These are phyloP conservation scores for Zopfochytrium polystomum DNA, from an alignment of 371 early-diverging fungal species.

Conservation along the genomic window DNA sequence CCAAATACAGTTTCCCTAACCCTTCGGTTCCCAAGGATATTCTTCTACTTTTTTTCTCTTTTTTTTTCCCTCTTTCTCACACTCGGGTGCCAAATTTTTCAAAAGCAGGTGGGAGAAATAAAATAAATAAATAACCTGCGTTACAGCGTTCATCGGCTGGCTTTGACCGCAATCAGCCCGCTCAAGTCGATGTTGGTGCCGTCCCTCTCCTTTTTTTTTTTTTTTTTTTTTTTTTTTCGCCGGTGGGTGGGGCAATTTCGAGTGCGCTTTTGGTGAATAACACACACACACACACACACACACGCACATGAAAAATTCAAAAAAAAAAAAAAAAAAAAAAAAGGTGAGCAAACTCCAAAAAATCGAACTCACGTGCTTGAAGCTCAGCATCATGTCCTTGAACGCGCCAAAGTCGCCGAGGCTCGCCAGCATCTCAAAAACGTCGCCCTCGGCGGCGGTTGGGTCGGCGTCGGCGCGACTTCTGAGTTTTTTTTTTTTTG, in stretches of 20 bases:
- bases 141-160: constrained; percentile 8
- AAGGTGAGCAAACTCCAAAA: not conserved
- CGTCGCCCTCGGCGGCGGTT: constrained; percentile 43
- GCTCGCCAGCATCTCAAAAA: constrained; percentile 46
- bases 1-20: too few species aligned
- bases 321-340: not conserved
- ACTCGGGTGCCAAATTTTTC: too few species aligned
- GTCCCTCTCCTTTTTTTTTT: constrained; percentile 29
- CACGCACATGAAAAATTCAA: too few species aligned
- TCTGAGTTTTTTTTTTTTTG: not conserved
- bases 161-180: constrained; percentile 26
- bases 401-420: constrained; percentile 47
- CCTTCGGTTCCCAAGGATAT: too few species aligned
- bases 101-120: too few species aligned
- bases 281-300: too few species aligned
- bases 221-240: too few species aligned
- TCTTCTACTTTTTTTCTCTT: too few species aligned
- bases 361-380: constrained; percentile 30
- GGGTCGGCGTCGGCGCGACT: not conserved
- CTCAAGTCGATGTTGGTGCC: constrained; percentile 29
- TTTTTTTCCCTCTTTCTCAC: too few species aligned
- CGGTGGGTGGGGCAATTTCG: too few species aligned
- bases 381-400: constrained; percentile 48
- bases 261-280: too few species aligned
- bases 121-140: too few species aligned